Evolutionary conservation across 2,329 filamentous ascomycete genomes (phyloP), one percentile per base, ranked within the genome.

Genomic region (Colletotrichum lindemuthianum): DNA sequence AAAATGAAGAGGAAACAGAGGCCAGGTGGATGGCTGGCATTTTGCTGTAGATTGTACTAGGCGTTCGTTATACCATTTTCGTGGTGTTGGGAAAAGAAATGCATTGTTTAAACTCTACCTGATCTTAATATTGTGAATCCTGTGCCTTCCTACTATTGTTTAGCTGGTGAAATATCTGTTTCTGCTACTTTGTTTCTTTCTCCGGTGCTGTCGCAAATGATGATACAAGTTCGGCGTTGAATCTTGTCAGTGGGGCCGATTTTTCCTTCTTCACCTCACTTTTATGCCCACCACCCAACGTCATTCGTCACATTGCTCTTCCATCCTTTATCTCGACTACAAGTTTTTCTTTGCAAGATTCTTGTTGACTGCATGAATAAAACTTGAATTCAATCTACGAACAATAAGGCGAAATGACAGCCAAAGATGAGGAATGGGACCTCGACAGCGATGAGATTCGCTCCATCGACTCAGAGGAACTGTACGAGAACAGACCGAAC

Each of bases 401-500:
- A 24, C 24, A 24, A 24, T 5, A n/a, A 33, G 10, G 9, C 11
- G n/a, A 36, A 48, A 71, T 68, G 70, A 47, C 59, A 15, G 36
- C 66, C 16, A 15, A 72, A 34, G 65, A 67, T 7, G 64, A 70
- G 11, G 66, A 68, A 60, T 82, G 80, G 77, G 79, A 66, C 60
- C 74, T 80, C 33, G 79, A 81, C 68, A 83, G 75, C 59, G 80
- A 80, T 64, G 80, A 82, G 67, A 80, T 80, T 68, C 74, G 75
- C n/a, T 82, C 81, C 11, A 74, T 83, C 69, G 76, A 76, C 34
- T 83, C 82, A 6, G 80, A 81, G 4, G 81, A 83, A 56, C 77
- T 85, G 36, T 71, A 78, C 67, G 73, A 79, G 51, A 74, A 78
- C 49, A 85, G 90, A 2, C 89, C 89, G 9, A 96, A 96, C 73